phyloP scores from a whole-genome alignment of 129 eudicot genomes.

The Arctium minus region DNA sequence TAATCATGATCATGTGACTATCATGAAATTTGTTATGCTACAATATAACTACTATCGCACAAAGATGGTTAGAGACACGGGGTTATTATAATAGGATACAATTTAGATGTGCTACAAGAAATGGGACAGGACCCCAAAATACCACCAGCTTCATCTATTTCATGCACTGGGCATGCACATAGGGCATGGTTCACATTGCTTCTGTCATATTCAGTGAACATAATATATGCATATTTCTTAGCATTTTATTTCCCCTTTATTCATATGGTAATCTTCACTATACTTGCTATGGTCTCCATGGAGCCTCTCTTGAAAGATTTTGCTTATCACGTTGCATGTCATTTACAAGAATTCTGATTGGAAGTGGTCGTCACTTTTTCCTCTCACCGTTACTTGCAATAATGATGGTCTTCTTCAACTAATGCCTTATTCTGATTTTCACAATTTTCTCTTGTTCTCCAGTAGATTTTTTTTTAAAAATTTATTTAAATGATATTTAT shows the following conservation, averaged over 20 bases:
- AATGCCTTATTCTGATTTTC: neutral
- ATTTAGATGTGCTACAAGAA: neutral
- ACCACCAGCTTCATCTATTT: neutral
- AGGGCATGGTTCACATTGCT: neutral
- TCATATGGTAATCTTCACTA: neutral
- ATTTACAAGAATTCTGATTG: neutral
- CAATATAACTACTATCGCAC: neutral
- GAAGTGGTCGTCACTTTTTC: neutral
- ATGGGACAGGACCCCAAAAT: neutral
- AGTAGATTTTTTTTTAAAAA: neutral
- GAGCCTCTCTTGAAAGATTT: neutral
- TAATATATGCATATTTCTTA: neutral
- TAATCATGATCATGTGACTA: neutral
- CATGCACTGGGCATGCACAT: neutral
- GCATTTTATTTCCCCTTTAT: neutral
- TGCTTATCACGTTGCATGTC: neutral
- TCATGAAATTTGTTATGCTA: neutral
- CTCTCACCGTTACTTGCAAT: neutral
- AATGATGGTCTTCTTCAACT: neutral
- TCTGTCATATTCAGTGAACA: neutral
- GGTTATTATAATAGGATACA: too few species aligned
- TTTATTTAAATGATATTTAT: neutral
- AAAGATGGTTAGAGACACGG: neutral
- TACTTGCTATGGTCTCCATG: neutral
- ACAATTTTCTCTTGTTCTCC: neutral